phyloP scores from a whole-genome alignment of 2,329 filamentous ascomycete genomes.

The Calonectria ilicicola region DNA sequence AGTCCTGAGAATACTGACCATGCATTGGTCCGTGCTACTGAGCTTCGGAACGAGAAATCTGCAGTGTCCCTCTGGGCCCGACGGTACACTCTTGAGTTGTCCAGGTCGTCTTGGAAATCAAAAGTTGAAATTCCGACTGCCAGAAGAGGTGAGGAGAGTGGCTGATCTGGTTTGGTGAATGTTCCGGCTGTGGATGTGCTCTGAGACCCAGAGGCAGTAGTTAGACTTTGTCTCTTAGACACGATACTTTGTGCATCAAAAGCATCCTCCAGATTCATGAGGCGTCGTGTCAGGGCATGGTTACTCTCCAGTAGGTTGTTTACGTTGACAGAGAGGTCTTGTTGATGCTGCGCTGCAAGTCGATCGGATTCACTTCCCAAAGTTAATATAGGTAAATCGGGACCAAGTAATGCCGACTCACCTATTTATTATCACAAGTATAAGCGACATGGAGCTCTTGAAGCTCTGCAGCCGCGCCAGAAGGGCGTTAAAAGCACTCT shows the following conservation, averaged over 20 bases:
- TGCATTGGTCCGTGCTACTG: background rate
- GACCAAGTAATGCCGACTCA: background rate
- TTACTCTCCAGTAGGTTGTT: constrained; percentile 20
- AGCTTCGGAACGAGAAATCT: background rate
- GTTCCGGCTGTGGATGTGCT: background rate
- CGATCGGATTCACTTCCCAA: background rate
- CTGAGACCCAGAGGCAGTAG: background rate
- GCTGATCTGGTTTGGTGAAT: background rate
- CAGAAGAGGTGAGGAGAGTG: background rate
- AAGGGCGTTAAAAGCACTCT: background rate
- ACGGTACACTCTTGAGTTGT: background rate
- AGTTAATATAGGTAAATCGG: background rate
- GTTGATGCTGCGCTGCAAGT: background rate
- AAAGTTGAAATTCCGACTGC: background rate
- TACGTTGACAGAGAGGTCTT: background rate
- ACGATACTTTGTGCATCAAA: constrained; percentile 1
- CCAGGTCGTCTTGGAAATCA: background rate
- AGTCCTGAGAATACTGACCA: background rate
- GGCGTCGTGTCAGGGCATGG: background rate
- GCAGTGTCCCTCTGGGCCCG: background rate
- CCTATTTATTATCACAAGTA: constrained; percentile 16
- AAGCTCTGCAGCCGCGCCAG: background rate
- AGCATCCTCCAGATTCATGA: constrained; percentile 17
- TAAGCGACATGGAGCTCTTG: constrained; percentile 20
- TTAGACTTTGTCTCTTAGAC: constrained; percentile 2